Conservation (phyloP, 1,284 basidiomycete species). For the Baeospora myosura region DNA sequence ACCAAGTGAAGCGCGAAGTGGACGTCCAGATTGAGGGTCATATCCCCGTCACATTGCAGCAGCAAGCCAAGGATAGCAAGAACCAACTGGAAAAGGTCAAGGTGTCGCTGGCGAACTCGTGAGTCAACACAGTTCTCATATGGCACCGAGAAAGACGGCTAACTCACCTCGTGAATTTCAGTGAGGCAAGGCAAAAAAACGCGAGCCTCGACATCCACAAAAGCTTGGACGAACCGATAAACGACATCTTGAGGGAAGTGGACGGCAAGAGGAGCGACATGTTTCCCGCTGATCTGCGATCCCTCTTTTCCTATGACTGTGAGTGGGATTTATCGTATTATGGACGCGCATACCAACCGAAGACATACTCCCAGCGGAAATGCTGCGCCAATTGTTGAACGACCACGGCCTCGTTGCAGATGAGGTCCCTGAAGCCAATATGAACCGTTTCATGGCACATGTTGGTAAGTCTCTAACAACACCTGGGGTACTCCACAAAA, state of each 20-base stretch:
- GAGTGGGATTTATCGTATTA: slow-evolving; percentile 14
- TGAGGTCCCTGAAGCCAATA: slow-evolving; percentile 33
- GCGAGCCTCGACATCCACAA: slow-evolving; percentile 29
- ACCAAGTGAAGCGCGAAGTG: slow-evolving; percentile 39
- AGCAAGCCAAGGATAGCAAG: slow-evolving; percentile 37
- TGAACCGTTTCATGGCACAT: slow-evolving; percentile 47
- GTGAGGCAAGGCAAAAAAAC: slow-evolving; percentile 45
- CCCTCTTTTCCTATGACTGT: slow-evolving; percentile 46
- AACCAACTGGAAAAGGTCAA: slow-evolving; percentile 34
- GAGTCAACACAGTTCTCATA: slow-evolving; percentile 21
- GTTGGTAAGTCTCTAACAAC: slow-evolving; percentile 32
- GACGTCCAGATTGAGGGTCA: slow-evolving; percentile 37
- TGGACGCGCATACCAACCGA: background rate
- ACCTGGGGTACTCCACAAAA: background rate
- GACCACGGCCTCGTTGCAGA: slow-evolving; percentile 42
- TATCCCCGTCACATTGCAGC: slow-evolving; percentile 37
- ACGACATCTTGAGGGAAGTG: slow-evolving; percentile 31
- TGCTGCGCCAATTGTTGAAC: slow-evolving; percentile 29
- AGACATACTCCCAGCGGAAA: slow-evolving; percentile 24
- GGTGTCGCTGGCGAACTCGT: slow-evolving; percentile 46
- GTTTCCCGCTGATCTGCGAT: slow-evolving; percentile 42
- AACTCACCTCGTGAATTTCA: slow-evolving; percentile 15
- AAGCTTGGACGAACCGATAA: slow-evolving; percentile 37
- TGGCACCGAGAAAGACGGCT: background rate
- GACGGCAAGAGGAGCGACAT: slow-evolving; percentile 39